Evolutionary conservation across 2,329 filamentous ascomycete species (phyloP).

Genomic region (Exophiala lecanii-corni): DNA sequence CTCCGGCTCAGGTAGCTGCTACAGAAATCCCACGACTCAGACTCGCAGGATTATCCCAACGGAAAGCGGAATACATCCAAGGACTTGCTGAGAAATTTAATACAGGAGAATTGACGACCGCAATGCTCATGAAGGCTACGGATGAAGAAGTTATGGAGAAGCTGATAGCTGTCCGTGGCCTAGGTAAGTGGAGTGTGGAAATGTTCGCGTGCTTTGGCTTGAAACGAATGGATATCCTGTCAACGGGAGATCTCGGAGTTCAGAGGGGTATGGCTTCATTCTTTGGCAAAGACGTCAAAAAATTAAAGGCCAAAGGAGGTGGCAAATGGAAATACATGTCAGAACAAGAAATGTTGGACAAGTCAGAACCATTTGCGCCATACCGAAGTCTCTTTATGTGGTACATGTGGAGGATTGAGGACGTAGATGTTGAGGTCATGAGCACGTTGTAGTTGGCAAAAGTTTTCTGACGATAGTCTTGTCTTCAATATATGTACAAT

Average conservation of each 20-base stretch:
- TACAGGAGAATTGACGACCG: conserved; percentile 67
- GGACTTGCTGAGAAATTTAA: conserved; percentile 80
- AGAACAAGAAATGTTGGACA: conserved; percentile 84
- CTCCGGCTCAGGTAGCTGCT: conserved; percentile 65
- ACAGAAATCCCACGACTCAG: conserved; percentile 65
- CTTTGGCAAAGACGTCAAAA: conserved; percentile 73
- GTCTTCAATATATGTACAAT: conserved; percentile 14
- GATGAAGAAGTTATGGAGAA: conserved; percentile 83
- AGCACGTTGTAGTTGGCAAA: conserved; percentile 6
- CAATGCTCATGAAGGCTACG: conserved; percentile 69
- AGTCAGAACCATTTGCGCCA: conserved; percentile 73
- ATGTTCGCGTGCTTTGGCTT: conserved; percentile 98
- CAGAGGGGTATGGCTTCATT: conserved; percentile 91
- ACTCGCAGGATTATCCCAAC: conserved; percentile 81
- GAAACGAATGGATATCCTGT: conserved; percentile 91
- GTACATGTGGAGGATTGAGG: conserved; percentile 91
- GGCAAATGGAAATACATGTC: conserved; percentile 99
- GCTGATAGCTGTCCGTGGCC: conserved; percentile 77
- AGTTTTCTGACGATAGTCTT: background rate
- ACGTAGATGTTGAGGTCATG: conserved; percentile 55
- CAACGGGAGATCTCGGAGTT: conserved; percentile 84
- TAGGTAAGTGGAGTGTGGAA: conserved; percentile 89
- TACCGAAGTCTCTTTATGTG: conserved; percentile 95
- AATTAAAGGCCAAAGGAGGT: conserved; percentile 71
- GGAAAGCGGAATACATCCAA: conserved; percentile 92